Conservation (phyloP, 306 rosid genomes). For the Cercis canadensis region DNA sequence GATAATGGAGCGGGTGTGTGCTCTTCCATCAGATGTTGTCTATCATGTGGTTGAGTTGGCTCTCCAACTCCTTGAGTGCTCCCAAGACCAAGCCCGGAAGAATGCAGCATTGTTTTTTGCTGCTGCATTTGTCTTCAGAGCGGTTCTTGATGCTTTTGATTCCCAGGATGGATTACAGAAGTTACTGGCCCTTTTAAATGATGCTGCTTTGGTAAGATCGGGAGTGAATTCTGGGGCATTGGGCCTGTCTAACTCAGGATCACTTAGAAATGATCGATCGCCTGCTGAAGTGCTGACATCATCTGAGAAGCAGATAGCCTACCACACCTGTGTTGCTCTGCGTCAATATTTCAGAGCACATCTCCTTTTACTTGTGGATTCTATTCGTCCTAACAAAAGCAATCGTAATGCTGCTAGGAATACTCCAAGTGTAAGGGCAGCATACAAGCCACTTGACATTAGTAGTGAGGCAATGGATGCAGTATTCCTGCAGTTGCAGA, state of each 20-base stretch:
- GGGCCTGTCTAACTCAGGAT: slow-evolving; percentile 69
- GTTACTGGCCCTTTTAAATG: slow-evolving; percentile 79
- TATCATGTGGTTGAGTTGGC: slow-evolving; percentile 87
- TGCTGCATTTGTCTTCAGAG: slow-evolving; percentile 97
- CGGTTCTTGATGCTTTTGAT: slow-evolving; percentile 96
- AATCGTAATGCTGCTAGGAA: slow-evolving; percentile 85
- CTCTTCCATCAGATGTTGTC: slow-evolving; percentile 86
- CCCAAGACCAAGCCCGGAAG: slow-evolving; percentile 92
- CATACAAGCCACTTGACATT: slow-evolving; percentile 91
- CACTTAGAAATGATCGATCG: slow-evolving; percentile 83
- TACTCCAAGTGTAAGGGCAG: slow-evolving; percentile 85
- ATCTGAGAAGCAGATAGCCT: slow-evolving; percentile 96
- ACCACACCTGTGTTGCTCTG: slow-evolving; percentile 90
- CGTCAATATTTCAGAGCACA: slow-evolving; percentile 96
- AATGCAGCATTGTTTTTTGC: slow-evolving; percentile 89
- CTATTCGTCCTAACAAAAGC: slow-evolving; percentile 90
- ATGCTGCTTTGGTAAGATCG: slow-evolving; percentile 88
- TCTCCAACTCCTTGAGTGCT: slow-evolving; percentile 87
- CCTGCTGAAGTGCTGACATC: slow-evolving; percentile 89
- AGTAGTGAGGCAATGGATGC: slow-evolving; percentile 94
- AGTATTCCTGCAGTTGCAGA: slow-evolving; percentile 82
- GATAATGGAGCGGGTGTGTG: slow-evolving; percentile 97
- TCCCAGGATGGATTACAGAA: slow-evolving; percentile 87
- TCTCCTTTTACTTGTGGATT: slow-evolving; percentile 86
- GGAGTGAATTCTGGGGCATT: slow-evolving; percentile 86